Conservation (phyloP, 2,329 filamentous ascomycete species). For the Aschersonia sp. region DNA sequence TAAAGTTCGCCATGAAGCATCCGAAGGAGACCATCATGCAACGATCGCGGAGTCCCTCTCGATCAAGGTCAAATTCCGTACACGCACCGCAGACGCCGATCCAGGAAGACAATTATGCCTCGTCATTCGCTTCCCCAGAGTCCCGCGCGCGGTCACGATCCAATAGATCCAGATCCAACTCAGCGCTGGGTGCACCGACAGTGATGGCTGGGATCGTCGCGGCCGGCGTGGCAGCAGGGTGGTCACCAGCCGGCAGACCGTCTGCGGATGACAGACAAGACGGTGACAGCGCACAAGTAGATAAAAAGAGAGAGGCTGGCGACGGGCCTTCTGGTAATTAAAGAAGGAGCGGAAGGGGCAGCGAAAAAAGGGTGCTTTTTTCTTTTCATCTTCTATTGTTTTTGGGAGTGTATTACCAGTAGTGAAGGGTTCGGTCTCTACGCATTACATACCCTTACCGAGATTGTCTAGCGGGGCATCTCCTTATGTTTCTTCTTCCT, state of each 20-base stretch:
- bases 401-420: too few species aligned
- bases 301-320: slow-evolving; percentile 6
- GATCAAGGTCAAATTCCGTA: slow-evolving; percentile 50
- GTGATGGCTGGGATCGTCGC: slow-evolving; percentile 78
- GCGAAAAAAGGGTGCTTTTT: too few species aligned
- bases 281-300: slow-evolving; percentile 1
- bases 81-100: slow-evolving; percentile 48
- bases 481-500: too few species aligned
- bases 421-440: too few species aligned
- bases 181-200: slow-evolving; percentile 57
- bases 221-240: slow-evolving; percentile 60
- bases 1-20: slow-evolving; percentile 66
- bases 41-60: slow-evolving; percentile 47
- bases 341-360: too few species aligned
- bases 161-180: slow-evolving; percentile 51
- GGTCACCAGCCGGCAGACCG: slow-evolving; percentile 52
- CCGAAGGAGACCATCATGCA: slow-evolving; percentile 55
- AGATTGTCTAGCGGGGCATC: too few species aligned
- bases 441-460: too few species aligned
- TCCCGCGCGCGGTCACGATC: slow-evolving; percentile 53
- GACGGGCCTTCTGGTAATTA: too few species aligned
- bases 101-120: slow-evolving; percentile 36
- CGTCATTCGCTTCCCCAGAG: slow-evolving; percentile 39
- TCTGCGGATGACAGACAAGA: slow-evolving; percentile 12
- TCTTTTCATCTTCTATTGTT: too few species aligned